Conservation (phyloP, 140 eudicot species). For the Cichorium intybus region DNA sequence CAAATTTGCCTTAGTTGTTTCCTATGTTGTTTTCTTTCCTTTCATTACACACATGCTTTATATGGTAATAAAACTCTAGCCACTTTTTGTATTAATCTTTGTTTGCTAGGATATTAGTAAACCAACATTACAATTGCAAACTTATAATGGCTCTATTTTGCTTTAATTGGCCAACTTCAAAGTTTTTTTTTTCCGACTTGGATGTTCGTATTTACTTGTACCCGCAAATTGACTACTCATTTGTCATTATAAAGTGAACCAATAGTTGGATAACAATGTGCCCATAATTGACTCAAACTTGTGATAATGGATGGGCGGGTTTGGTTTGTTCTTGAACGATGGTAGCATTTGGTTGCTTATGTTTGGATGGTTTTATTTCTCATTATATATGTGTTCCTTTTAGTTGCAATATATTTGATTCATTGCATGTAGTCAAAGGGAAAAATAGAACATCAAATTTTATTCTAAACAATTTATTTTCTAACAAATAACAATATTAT, state of each 20-base stretch:
- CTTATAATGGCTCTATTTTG: not conserved
- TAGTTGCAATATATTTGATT: not conserved
- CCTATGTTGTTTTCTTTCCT: too few relatives aligned
- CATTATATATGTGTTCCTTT: conserved; percentile 16
- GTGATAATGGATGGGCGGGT: not conserved
- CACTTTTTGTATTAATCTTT: too few relatives aligned
- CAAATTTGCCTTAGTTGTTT: too few relatives aligned
- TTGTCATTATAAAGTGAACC: not conserved
- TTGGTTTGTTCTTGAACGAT: conserved; percentile 18
- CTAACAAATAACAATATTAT: too few relatives aligned
- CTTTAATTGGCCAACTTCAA: not conserved
- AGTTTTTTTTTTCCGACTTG: not conserved
- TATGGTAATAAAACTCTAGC: too few relatives aligned
- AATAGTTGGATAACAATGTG: not conserved
- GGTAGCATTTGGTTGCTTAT: conserved; percentile 19
- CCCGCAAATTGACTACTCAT: not conserved
- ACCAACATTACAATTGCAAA: not conserved
- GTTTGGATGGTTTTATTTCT: conserved; percentile 21
- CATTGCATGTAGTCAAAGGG: not conserved
- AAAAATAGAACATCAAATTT: not conserved
- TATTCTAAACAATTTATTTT: not conserved
- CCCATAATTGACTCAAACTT: conserved; percentile 1
- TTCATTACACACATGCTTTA: too few relatives aligned
- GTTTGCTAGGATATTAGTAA: not conserved
- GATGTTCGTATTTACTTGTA: not conserved